Evolutionary conservation across 2,329 filamentous ascomycete genomes (phyloP), one percentile per base, ranked within the genome.

Genomic region (Penicillium nordicum): DNA sequence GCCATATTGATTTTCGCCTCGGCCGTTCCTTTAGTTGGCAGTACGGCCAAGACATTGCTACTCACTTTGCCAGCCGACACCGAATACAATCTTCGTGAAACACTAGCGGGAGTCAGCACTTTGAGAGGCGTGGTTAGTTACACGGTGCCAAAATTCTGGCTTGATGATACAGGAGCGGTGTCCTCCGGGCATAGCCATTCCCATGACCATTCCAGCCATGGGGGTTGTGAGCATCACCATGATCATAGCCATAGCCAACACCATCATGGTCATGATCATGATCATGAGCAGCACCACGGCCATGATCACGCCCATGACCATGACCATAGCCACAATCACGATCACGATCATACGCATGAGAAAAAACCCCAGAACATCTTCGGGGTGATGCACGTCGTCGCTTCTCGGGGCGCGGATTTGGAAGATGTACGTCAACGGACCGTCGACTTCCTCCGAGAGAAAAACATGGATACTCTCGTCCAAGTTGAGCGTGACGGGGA

Each of bases 1-100:
- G 93, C 94, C 0, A 82, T 94, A 27, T 81, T 99, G 45, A 99
- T 99, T 63, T 92, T 97, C 72, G 83, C 88, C n/a, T 96, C 92
- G 9, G 90, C 94, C 0, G 84, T 93, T 30, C 94, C 94, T 0
- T 82, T 99, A 0, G 92, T 99, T 23, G 86, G 85, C 59, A 91
- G 89, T 16, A 92, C 90, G 1, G 94, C 92, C 1, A 88, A 88
- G 66, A 88, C 89, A 21, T 79, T 99, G 4, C 80, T 99, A 23
- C 82, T 99, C 3, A 90, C 91, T 18, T 83, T 97, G 2, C 90
- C 94, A 0, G 89, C 89, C 41, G 87, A 90, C 60, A 83, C 88
- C 11, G 94, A 99, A 70, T 97, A 97, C 72, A 88, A 85, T 57
- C 82, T 97, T 55, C 89, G 94, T 57, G 92, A 94, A 69, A 89